Base-by-base conservation (phyloP, 495 filamentous ascomycete species). In the Lepidopterella palustris region DNA sequence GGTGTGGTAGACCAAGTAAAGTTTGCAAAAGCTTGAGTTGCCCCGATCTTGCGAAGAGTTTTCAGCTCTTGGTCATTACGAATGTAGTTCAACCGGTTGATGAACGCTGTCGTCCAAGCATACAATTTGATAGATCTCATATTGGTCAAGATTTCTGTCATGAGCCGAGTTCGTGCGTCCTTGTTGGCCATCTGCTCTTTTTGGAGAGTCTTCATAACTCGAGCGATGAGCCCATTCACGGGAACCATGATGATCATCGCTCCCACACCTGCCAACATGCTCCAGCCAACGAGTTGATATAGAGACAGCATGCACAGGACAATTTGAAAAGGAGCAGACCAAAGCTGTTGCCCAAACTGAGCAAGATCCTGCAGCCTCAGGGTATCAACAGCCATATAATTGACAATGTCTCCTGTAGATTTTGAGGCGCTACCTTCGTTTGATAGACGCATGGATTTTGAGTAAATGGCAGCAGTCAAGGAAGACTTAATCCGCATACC, bases 1-100 rank as follows among this genome's bases (percentile, higher is more conserved):
- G 95, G 95, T 9, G 95, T 97, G n/a, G 89, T 93, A n/a, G 89
- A 89, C 95, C 95, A 99, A 24, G 95, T 97, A 60, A 99, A 99
- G 67, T 95, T 97, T 27, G 95, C 90, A 72, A 97, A 78, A 5
- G 92, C 87, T 72, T 96, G 91, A 1, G 91, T 85, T 48, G 92
- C 90, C 48, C 95, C 95, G 62, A 99, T 97, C 69, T 92, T 96
- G 54, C 92, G 88, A 40, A 97, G 86, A 13, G 95, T 97, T 72
- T 92, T 89, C 45, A 99, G 76, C 74, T 99, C 95, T 67, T 88
- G 82, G 62, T 98, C 92, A 74, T 97, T 97, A 70, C 95, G 82
- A 60, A 99, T 89, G 73, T 87, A 86, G 72, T 88, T 96, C 39
- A 99, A 82, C 73, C 95, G 97, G 71, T 89, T 92, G 85, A 96